These are phyloP conservation scores for Collybiopsis confluens DNA, from an alignment of 768 basidiomycete genomes.

Conservation along the genomic window DNA sequence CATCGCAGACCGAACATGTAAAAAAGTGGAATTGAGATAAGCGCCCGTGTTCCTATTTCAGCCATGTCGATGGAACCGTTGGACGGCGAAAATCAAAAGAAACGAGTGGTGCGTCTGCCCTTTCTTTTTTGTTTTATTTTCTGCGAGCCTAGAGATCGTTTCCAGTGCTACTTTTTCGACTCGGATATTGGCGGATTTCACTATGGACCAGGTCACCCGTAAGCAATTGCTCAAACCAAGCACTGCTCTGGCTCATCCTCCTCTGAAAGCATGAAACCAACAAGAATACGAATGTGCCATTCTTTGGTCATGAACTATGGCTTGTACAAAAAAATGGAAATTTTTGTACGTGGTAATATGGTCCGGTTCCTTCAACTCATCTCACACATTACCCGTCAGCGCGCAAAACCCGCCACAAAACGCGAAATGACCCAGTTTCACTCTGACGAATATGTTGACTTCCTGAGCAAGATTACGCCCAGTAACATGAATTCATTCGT, in stretches of 20 bases:
- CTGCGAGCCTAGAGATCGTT: slow-evolving; percentile 7
- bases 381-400: slow-evolving; percentile 42
- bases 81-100: slow-evolving; percentile 71
- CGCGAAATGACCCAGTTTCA: slow-evolving; percentile 99
- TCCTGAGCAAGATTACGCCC: slow-evolving; percentile 88
- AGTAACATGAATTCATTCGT: slow-evolving; percentile 92
- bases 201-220: slow-evolving; percentile 98
- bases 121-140: slow-evolving; percentile 12
- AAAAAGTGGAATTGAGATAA: not conserved
- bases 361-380: not conserved
- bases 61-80: slow-evolving; percentile 46
- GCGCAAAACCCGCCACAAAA: slow-evolving; percentile 98
- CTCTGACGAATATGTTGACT: slow-evolving; percentile 98
- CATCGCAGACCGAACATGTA: no score
- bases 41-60: not conserved
- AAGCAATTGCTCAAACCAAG: slow-evolving; percentile 12
- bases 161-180: slow-evolving; percentile 98
- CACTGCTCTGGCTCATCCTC: slow-evolving; percentile 13
- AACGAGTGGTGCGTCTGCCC: slow-evolving; percentile 71
- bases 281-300: slow-evolving; percentile 98
- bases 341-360: slow-evolving; percentile 68
- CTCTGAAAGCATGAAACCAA: slow-evolving; percentile 91
- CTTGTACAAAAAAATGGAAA: slow-evolving; percentile 99
- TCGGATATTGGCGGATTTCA: slow-evolving; percentile 99
- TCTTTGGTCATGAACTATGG: slow-evolving; percentile 99